Conservation (phyloP, 2,329 filamentous ascomycete species). For the Massarina eburnea region DNA sequence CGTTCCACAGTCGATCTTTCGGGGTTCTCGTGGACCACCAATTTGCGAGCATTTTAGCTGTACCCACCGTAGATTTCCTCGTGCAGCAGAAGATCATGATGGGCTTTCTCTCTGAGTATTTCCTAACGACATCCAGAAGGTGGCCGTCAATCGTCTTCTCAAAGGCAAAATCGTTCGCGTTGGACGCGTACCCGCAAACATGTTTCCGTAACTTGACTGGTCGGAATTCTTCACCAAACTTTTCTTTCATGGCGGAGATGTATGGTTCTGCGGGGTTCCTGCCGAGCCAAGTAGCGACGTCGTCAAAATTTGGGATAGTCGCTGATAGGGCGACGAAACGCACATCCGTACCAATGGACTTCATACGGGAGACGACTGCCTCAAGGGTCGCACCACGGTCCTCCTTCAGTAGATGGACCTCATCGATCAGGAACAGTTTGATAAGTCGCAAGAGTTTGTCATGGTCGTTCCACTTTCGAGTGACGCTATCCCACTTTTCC, state of each 20-base stretch:
- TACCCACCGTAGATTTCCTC: slow-evolving; percentile 67
- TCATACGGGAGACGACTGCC: slow-evolving; percentile 85
- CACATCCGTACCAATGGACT: slow-evolving; percentile 72
- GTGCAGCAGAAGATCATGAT: slow-evolving; percentile 85
- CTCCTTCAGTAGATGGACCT: slow-evolving; percentile 85
- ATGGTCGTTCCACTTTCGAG: slow-evolving; percentile 83
- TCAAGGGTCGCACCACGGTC: slow-evolving; percentile 77
- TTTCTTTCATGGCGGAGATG: slow-evolving; percentile 66
- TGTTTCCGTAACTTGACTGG: slow-evolving; percentile 76
- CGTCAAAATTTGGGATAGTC: slow-evolving; percentile 78
- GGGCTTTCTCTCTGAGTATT: slow-evolving; percentile 70
- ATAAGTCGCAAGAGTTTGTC: slow-evolving; percentile 72
- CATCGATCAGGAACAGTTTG: slow-evolving; percentile 80
- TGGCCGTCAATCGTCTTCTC: slow-evolving; percentile 68
- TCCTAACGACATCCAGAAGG: slow-evolving; percentile 66
- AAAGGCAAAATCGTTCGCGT: slow-evolving; percentile 73
- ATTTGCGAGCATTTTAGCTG: slow-evolving; percentile 67
- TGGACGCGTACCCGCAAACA: slow-evolving; percentile 69
- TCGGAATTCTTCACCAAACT: slow-evolving; percentile 77
- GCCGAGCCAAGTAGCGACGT: slow-evolving; percentile 80
- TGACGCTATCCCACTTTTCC: slow-evolving; percentile 91
- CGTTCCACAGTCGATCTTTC: slow-evolving; percentile 63
- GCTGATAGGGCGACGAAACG: slow-evolving; percentile 81
- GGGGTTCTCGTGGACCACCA: slow-evolving; percentile 61
- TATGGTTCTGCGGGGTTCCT: slow-evolving; percentile 61